Conservation (phyloP, 2,329 filamentous ascomycete species). For the Claviceps africana region DNA sequence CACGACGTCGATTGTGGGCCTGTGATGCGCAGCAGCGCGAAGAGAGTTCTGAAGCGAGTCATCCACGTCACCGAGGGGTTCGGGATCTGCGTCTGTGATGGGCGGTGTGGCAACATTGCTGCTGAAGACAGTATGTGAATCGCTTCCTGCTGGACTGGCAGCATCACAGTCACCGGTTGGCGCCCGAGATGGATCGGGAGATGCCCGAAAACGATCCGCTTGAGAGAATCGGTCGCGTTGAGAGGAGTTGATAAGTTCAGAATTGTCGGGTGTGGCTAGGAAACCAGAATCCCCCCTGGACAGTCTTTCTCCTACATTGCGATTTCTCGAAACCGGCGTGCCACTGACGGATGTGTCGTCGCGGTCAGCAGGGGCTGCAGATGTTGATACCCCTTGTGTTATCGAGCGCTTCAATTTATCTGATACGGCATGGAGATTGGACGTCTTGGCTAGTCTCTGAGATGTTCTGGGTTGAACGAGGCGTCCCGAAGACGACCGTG, state of each 20-base stretch:
- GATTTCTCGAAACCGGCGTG: slow-evolving; percentile 8
- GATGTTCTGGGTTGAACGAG: slow-evolving; percentile 12
- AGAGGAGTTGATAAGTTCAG: slow-evolving; percentile 27
- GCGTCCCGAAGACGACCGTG: not conserved
- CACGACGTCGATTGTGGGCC: slow-evolving; percentile 50
- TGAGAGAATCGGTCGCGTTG: slow-evolving; percentile 26
- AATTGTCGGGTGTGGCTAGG: slow-evolving; percentile 45
- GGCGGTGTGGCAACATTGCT: slow-evolving; percentile 59
- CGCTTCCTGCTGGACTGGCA: slow-evolving; percentile 38
- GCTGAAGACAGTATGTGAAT: slow-evolving; percentile 46
- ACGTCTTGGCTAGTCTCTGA: slow-evolving; percentile 15
- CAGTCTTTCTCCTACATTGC: slow-evolving; percentile 12
- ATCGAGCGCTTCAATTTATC: slow-evolving; percentile 23
- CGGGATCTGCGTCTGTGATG: slow-evolving; percentile 57
- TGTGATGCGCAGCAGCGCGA: slow-evolving; percentile 31
- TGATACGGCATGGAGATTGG: slow-evolving; percentile 16
- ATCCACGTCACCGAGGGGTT: slow-evolving; percentile 40
- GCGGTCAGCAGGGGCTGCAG: not conserved
- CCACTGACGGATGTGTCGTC: not conserved
- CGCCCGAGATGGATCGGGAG: slow-evolving; percentile 28
- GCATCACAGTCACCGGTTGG: slow-evolving; percentile 27
- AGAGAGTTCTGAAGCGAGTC: slow-evolving; percentile 33
- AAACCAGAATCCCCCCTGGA: slow-evolving; percentile 17
- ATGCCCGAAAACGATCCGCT: slow-evolving; percentile 28
- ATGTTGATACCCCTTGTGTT: slow-evolving; percentile 12